These are phyloP conservation scores for Holtermannia corniformis DNA, from an alignment of 768 basidiomycete genomes.

Conservation along the genomic window DNA sequence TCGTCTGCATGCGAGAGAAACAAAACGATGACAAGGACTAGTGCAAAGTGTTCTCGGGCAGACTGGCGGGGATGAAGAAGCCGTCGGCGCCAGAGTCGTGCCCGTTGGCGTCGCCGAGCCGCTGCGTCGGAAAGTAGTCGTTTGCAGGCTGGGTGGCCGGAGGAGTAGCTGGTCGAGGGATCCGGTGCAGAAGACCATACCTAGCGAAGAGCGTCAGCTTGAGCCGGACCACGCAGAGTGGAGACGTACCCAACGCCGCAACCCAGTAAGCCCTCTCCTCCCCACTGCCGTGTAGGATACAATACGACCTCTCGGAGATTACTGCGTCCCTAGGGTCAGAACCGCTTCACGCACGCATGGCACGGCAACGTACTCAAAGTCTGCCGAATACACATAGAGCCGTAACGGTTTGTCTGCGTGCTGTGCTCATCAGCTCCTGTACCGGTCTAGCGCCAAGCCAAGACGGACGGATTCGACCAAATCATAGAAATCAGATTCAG, in stretches of 20 bases:
- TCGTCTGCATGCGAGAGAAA: background rate
- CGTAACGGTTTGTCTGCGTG: conserved; percentile 88
- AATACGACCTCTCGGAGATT: conserved; percentile 85
- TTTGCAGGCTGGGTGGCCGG: conserved; percentile 1
- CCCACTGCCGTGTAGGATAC: conserved; percentile 95
- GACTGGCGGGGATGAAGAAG: background rate
- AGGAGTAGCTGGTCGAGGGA: conserved; percentile 55
- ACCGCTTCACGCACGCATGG: background rate
- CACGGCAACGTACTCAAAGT: conserved; percentile 67
- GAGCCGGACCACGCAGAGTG: background rate
- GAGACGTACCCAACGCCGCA: conserved; percentile 81
- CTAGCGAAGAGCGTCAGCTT: conserved; percentile 42
- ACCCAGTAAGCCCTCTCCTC: conserved; percentile 87
- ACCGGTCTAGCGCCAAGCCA: conserved; percentile 8
- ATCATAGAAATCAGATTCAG: conserved; percentile 94
- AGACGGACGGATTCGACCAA: conserved; percentile 73
- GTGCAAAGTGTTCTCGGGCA: background rate
- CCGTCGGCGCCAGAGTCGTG: background rate
- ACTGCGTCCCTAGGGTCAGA: conserved; percentile 47
- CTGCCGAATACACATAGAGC: conserved; percentile 92
- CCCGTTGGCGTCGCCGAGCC: background rate
- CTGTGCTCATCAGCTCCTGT: conserved; percentile 43
- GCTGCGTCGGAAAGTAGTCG: background rate
- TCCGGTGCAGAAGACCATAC: conserved; percentile 84
- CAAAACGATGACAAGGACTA: background rate